phyloP scores from a whole-genome alignment of 169 alveolate genomes.

The Theileria parva region DNA sequence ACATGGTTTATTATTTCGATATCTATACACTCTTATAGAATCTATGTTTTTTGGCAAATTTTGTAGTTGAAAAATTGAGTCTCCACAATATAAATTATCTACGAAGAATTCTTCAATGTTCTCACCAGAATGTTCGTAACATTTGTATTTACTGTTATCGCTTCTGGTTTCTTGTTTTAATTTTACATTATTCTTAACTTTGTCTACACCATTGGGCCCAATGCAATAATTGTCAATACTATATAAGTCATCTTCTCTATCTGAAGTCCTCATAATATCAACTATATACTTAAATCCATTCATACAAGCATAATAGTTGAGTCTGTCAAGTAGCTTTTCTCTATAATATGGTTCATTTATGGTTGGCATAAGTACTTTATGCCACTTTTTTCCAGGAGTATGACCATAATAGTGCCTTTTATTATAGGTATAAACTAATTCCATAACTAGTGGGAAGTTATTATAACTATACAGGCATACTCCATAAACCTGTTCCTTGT shows the following conservation, averaged over 20 bases:
- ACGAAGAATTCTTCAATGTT: neutral
- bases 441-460: neutral
- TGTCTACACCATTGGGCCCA: neutral
- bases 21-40: neutral
- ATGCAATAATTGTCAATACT: neutral
- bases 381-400: conserved; percentile 2
- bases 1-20: neutral
- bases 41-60: neutral
- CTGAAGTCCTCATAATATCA: neutral
- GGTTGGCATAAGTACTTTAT: neutral
- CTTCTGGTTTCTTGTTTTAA: neutral
- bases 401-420: neutral
- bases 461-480: neutral
- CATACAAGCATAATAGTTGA: conserved; percentile 1
- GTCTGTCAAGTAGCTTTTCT: neutral
- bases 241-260: neutral
- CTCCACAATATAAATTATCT: neutral
- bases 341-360: neutral
- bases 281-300: neutral
- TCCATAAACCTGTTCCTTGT: neutral
- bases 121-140: neutral
- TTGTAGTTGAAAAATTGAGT: neutral
- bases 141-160: neutral
- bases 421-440: neutral
- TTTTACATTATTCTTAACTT: neutral